Percentiles rank a stretch among this genome's conserved stretches.
phyloP scores from a whole-genome alignment of 331 rosid species.

The Arachis monticola region DNA sequence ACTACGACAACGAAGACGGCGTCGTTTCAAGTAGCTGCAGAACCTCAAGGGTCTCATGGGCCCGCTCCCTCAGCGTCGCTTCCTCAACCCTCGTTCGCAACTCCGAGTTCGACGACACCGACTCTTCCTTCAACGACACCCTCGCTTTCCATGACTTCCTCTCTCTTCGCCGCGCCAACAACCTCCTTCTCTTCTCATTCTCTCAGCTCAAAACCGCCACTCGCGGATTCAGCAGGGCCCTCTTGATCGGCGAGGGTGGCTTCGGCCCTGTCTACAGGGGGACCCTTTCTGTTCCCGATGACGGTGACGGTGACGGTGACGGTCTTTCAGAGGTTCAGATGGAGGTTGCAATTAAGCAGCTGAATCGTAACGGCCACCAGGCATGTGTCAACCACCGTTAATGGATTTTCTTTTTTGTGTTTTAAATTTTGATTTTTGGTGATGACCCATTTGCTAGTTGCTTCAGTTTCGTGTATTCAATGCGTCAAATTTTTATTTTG shows the following conservation, averaged over 20 bases:
- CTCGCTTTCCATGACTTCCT: constrained; percentile 61
- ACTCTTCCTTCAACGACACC: constrained; percentile 69
- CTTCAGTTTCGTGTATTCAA: not conserved
- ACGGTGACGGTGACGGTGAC: not conserved
- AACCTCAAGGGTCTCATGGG: constrained; percentile 85
- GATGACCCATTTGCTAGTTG: not conserved
- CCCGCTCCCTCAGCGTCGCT: constrained; percentile 80
- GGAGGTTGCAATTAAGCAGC: constrained; percentile 86
- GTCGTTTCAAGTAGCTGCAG: constrained; percentile 63
- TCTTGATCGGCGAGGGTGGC: constrained; percentile 91
- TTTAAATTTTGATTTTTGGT: not conserved
- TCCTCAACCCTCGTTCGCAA: constrained; percentile 63
- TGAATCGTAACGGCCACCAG: constrained; percentile 92
- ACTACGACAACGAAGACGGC: constrained; percentile 52
- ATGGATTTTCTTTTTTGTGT: not conserved
- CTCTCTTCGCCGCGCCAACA: constrained; percentile 71
- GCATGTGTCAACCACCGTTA: constrained; percentile 47
- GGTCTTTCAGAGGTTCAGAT: constrained; percentile 35
- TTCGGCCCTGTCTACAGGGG: constrained; percentile 89
- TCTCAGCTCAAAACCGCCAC: constrained; percentile 80
- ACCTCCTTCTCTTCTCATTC: constrained; percentile 73
- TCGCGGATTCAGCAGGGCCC: constrained; percentile 72
- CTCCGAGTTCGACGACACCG: constrained; percentile 79
- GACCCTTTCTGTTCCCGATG: not conserved
- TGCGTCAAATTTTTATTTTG: not conserved